Base-by-base conservation (phyloP, 768 basidiomycete species). In the Sporobolomyces phaffii region DNA sequence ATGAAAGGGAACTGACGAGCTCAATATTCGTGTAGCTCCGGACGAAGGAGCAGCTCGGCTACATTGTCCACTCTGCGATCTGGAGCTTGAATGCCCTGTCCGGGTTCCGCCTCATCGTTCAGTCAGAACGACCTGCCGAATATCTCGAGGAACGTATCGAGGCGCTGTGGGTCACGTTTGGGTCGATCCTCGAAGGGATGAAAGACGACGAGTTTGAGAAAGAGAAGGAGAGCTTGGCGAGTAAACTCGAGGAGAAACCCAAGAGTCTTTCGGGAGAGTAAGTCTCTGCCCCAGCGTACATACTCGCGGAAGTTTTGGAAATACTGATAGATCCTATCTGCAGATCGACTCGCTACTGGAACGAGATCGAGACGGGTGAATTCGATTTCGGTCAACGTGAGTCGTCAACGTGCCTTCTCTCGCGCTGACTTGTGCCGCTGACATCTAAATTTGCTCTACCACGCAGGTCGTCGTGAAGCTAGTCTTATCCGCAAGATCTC, bases 41-140 rank as follows among this genome's bases (percentile, higher is more conserved):
- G 28, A 98, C 96, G 7, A 86, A 91, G 75, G 91, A 98, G 74
- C 96, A 98, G 76, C 83, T 99, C 2, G 96, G 96, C 14, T 99
- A 99, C 77, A 82, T 96, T 48, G 93, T 96, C 36, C 49, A 58
- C 17, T 67, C 61, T n/a, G 47, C 65, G 1, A 44, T 72, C 11
- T 77, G 87, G 51, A 74, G 81, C 34, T 86, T 87, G 24, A 80
- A 83, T 4, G 85, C 84, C 51, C 83, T 87, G 63, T 82, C 84
- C 65, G 91, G 92, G 9, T 79, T 93, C 69, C 84, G 89, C 47
- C 83, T 98, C 54, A 79, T 91, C 11, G 83, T 99, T 33, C 96
- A 99, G 79, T 90, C 87, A 75, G 92, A 96, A 79, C 86, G 86
- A 58, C 79, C 81, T 10, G 85, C 92, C 18, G 82, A 80, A 31